Evolutionary conservation across 257 asterid species (phyloP).

Genomic region (Ilex aquifolium): DNA sequence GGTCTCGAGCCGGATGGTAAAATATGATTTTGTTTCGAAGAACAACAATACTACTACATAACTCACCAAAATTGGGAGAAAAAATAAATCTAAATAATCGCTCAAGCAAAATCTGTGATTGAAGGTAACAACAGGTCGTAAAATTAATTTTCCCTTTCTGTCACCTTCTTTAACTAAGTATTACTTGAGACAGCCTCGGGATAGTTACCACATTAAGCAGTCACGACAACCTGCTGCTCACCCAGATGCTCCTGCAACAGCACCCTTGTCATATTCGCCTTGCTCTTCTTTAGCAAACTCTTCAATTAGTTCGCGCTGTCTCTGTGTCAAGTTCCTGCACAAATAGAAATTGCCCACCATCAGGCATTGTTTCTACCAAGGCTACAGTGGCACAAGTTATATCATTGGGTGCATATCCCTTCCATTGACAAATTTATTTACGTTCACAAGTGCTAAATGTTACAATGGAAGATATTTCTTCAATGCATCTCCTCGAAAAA

Average conservation of each 20-base stretch:
- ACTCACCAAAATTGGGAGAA: slow-evolving; percentile 11
- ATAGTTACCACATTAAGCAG: neutral
- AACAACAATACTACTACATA: neutral
- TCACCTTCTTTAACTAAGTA: neutral
- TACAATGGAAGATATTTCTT: no score
- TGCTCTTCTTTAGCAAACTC: slow-evolving; percentile 73
- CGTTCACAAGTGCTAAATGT: no score
- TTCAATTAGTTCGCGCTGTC: slow-evolving; percentile 64
- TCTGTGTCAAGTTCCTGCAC: slow-evolving; percentile 62
- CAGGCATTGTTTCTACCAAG: neutral
- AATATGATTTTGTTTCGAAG: no score
- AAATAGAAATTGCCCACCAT: neutral
- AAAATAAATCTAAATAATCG: slow-evolving; percentile 7
- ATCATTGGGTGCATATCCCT: neutral
- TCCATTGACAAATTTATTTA: no score
- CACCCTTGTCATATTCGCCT: slow-evolving; percentile 38
- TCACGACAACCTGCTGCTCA: slow-evolving; percentile 18
- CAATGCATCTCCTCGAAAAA: no score
- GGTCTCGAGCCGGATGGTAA: no score
- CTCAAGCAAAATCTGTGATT: neutral
- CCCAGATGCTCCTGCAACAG: slow-evolving; percentile 70
- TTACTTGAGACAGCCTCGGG: neutral
- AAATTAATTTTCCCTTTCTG: neutral
- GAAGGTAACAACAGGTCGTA: no score
- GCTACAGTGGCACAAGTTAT: neutral